Evolutionary conservation across 169 alveolate species (phyloP).

Genomic region (Plasmodium berghei): DNA sequence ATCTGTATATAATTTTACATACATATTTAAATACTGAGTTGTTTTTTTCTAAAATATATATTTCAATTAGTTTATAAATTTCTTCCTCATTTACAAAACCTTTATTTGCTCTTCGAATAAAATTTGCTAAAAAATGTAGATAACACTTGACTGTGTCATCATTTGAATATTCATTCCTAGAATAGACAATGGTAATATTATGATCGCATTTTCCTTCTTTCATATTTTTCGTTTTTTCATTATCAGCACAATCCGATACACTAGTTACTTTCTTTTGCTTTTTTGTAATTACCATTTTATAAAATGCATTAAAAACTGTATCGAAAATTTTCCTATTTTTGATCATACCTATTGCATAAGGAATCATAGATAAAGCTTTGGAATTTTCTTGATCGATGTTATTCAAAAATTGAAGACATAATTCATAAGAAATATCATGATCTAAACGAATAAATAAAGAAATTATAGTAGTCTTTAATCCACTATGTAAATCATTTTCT

Average conservation of each 20-base stretch:
- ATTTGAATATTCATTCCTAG: slow-evolving; percentile 68
- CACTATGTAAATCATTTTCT: slow-evolving; percentile 60
- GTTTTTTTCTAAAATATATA: slow-evolving; percentile 61
- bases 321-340: slow-evolving; percentile 61
- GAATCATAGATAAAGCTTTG: slow-evolving; percentile 54
- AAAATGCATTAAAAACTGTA: slow-evolving; percentile 53
- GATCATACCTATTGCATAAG: slow-evolving; percentile 55
- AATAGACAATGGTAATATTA: slow-evolving; percentile 7
- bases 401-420: slow-evolving; percentile 53
- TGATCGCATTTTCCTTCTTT: slow-evolving; percentile 1
- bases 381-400: slow-evolving; percentile 63
- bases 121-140: slow-evolving; percentile 46
- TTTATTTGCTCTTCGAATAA: slow-evolving; percentile 46
- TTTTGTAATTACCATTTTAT: slow-evolving; percentile 46
- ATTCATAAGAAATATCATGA: slow-evolving; percentile 47
- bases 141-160: slow-evolving; percentile 64
- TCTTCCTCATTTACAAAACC: slow-evolving; percentile 58
- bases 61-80: slow-evolving; percentile 46
- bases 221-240: not conserved
- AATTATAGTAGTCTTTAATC: slow-evolving; percentile 55
- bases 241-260: not conserved
- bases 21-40: slow-evolving; percentile 40
- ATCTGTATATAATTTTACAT: slow-evolving; percentile 69
- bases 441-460: slow-evolving; percentile 67
- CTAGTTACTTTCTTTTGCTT: slow-evolving; percentile 27